Conservation (phyloP, 305 asterid species). For the Fraxinus paxiana region DNA sequence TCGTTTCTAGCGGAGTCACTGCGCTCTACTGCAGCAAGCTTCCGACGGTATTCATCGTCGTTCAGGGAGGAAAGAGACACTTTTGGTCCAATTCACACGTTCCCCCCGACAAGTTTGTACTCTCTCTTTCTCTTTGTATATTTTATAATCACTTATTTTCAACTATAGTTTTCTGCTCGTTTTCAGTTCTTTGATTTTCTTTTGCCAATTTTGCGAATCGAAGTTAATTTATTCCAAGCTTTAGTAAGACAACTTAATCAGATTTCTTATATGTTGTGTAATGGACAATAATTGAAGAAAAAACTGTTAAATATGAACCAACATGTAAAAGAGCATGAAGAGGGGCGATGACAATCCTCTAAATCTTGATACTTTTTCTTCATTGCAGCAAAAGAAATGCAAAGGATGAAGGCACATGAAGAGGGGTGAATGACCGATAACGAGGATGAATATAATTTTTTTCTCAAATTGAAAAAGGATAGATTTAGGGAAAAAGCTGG, state of each 20-base stretch:
- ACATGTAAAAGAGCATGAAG: background rate
- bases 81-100: conserved; percentile 85
- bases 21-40: conserved; percentile 31
- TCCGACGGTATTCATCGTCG: conserved; percentile 58
- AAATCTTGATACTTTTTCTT: background rate
- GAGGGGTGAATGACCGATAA: no score
- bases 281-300: conserved; percentile 4
- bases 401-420: no score
- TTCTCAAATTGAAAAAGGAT: no score
- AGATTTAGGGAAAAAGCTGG: no score
- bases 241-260: background rate
- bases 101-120: conserved; percentile 62
- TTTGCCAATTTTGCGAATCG: background rate
- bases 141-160: background rate
- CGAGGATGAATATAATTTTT: no score
- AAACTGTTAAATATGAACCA: background rate
- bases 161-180: background rate
- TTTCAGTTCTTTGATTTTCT: background rate
- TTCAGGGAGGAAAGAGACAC: conserved; percentile 85
- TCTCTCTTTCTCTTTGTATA: background rate
- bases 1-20: conserved; percentile 22
- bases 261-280: background rate
- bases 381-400: no score
- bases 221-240: background rate
- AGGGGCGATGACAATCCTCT: background rate